Percentiles rank a stretch among this genome's conserved stretches.
Conservation (phyloP, 2,329 filamentous ascomycete species). For the Aureobasidium subglaciale region DNA sequence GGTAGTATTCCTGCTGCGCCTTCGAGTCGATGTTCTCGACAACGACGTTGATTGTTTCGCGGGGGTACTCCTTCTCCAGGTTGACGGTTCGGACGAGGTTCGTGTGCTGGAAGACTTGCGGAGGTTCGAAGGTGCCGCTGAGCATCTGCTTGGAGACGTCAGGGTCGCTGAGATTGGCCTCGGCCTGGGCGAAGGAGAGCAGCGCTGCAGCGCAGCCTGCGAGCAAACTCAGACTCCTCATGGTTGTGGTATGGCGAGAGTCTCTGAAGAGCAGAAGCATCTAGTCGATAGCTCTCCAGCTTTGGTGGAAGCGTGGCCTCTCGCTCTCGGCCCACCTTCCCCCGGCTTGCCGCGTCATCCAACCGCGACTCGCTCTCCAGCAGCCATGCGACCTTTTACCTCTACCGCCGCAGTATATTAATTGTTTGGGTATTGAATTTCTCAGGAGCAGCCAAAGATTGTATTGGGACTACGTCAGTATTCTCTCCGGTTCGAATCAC, state of each 20-base stretch:
- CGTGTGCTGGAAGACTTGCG: slow-evolving; percentile 86
- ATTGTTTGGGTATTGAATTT: too few relatives aligned
- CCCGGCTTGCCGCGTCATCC: slow-evolving; percentile 11
- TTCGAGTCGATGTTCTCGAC: slow-evolving; percentile 78
- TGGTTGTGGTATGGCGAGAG: slow-evolving; percentile 22
- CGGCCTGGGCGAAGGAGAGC: slow-evolving; percentile 49
- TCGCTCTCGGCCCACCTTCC: slow-evolving; percentile 17
- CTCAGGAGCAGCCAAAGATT: too few relatives aligned
- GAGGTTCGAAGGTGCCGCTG: slow-evolving; percentile 62
- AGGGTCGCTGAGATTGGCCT: slow-evolving; percentile 54
- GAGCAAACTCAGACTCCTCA: slow-evolving; percentile 33
- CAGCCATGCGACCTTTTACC: neutral
- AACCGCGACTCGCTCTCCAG: neutral
- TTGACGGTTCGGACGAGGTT: slow-evolving; percentile 89
- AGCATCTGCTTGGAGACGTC: slow-evolving; percentile 45
- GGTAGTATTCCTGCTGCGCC: slow-evolving; percentile 81
- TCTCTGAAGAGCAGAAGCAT: neutral
- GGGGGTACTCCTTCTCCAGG: slow-evolving; percentile 83
- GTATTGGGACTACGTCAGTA: too few relatives aligned
- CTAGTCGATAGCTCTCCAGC: slow-evolving; percentile 7
- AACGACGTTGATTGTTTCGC: slow-evolving; percentile 88
- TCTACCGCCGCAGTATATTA: neutral
- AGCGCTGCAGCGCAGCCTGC: slow-evolving; percentile 46
- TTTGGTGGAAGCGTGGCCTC: slow-evolving; percentile 16
- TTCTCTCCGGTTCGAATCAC: too few relatives aligned